These are phyloP conservation scores for Torulaspora maleeae DNA, from an alignment of 805 yeast species.

Conservation along the genomic window DNA sequence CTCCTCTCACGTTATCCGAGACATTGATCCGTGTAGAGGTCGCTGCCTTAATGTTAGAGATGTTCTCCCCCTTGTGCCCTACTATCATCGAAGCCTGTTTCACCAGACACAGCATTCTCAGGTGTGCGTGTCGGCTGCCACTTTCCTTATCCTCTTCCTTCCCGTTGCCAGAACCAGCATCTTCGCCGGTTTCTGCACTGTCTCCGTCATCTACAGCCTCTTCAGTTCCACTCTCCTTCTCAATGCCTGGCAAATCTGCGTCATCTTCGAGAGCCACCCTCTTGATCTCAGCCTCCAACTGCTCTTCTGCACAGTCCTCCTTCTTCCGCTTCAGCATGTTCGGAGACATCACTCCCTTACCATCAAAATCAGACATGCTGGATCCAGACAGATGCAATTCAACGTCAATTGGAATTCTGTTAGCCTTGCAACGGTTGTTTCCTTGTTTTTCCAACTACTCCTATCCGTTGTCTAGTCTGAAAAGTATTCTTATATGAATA, in stretches of 20 bases:
- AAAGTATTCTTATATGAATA: not conserved
- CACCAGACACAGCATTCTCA: constrained; percentile 71
- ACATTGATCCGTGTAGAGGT: constrained; percentile 65
- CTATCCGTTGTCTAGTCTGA: not conserved
- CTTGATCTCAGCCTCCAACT: constrained; percentile 51
- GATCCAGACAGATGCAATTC: not conserved
- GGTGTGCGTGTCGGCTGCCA: constrained; percentile 54
- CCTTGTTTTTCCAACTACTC: not conserved
- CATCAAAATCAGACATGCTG: constrained; percentile 19
- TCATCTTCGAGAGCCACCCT: constrained; percentile 69
- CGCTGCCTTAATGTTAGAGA: constrained; percentile 55
- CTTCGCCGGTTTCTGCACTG: constrained; percentile 8
- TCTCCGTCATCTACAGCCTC: constrained; percentile 11
- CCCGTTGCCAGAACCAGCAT: constrained; percentile 5
- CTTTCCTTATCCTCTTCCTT: constrained; percentile 31
- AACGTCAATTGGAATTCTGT: not conserved
- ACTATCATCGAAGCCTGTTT: constrained; percentile 72
- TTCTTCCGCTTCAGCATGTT: constrained; percentile 58
- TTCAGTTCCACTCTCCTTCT: not conserved
- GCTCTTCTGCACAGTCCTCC: constrained; percentile 47
- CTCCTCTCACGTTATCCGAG: constrained; percentile 64
- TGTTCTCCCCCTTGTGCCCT: constrained; percentile 76
- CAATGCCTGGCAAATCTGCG: constrained; percentile 40
- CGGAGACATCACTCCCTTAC: constrained; percentile 15
- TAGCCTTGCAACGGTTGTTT: not conserved